Percentiles rank a stretch among this genome's conserved stretches.
Conservation (phyloP, 148 eudicot genomes). For the Heliamphora exappendiculata region DNA sequence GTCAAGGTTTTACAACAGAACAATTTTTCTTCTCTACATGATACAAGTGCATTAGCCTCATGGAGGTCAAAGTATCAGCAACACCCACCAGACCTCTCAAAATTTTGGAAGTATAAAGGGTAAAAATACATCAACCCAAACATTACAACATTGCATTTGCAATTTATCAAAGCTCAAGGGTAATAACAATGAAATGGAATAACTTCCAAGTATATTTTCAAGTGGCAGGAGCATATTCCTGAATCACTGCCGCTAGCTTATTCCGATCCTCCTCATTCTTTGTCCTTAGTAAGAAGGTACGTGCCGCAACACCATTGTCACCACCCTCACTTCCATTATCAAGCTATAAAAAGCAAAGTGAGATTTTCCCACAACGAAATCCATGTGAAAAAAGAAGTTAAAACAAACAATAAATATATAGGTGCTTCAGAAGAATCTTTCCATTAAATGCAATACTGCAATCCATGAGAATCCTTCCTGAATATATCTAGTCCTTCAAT, state of each 20-base stretch:
- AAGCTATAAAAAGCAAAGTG: slow-evolving; percentile 32
- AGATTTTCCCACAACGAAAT: background rate
- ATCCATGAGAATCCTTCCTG: background rate
- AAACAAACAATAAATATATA: background rate
- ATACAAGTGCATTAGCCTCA: background rate
- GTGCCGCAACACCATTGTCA: slow-evolving; percentile 45
- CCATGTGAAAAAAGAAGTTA: background rate
- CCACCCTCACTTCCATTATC: slow-evolving; percentile 36
- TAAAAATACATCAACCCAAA: background rate
- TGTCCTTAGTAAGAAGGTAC: slow-evolving; percentile 66
- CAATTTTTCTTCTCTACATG: background rate
- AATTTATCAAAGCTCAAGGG: background rate
- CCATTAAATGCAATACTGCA: background rate
- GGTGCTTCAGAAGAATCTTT: background rate
- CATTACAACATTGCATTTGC: background rate
- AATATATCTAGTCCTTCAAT: background rate
- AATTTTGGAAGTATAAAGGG: slow-evolving; percentile 6
- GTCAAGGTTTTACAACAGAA: background rate
- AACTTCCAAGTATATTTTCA: slow-evolving; percentile 14
- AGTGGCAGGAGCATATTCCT: slow-evolving; percentile 67
- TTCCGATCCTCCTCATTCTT: slow-evolving; percentile 68
- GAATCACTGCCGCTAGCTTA: slow-evolving; percentile 69
- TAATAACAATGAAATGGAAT: slow-evolving; percentile 1
- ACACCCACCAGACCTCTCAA: too few species aligned
- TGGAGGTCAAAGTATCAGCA: background rate